Percentiles rank a stretch among this genome's conserved stretches.
These are phyloP conservation scores for Irpex sp. DNA, from an alignment of 1,284 basidiomycete species.

Conservation along the genomic window DNA sequence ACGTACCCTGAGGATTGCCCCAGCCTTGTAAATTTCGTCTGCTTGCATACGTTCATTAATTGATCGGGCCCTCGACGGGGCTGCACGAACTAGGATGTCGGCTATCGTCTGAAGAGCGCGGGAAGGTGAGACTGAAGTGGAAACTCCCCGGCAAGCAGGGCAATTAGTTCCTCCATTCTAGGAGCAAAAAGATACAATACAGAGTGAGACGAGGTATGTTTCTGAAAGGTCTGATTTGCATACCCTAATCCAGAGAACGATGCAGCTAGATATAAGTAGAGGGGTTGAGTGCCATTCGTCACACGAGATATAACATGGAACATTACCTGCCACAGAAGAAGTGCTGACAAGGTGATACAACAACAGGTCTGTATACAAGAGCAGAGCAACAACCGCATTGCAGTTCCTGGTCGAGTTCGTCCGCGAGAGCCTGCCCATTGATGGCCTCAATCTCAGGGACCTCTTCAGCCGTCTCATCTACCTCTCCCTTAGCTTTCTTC, in stretches of 20 bases:
- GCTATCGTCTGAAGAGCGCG: slow-evolving; percentile 66
- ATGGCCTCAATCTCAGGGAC: slow-evolving; percentile 15
- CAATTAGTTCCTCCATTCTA: slow-evolving; percentile 80
- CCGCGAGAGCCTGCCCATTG: slow-evolving; percentile 39
- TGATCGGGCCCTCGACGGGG: slow-evolving; percentile 60
- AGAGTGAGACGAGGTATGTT: not conserved
- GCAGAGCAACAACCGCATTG: slow-evolving; percentile 81
- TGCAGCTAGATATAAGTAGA: slow-evolving; percentile 49
- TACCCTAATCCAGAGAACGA: slow-evolving; percentile 73
- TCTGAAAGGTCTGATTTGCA: slow-evolving; percentile 31
- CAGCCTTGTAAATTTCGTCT: slow-evolving; percentile 67
- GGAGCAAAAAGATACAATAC: not conserved
- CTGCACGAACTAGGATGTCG: slow-evolving; percentile 61
- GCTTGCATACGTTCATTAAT: slow-evolving; percentile 69
- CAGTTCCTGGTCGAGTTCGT: slow-evolving; percentile 66
- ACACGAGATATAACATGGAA: not conserved
- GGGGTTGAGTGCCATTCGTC: not conserved
- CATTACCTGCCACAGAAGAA: slow-evolving; percentile 80
- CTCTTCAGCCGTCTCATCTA: slow-evolving; percentile 17
- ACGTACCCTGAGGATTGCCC: slow-evolving; percentile 66
- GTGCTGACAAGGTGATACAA: slow-evolving; percentile 77
- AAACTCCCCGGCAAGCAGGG: slow-evolving; percentile 66
- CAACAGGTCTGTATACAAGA: slow-evolving; percentile 70
- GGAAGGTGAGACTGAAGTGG: slow-evolving; percentile 64
- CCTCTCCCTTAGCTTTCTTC: slow-evolving; percentile 58